Evolutionary conservation across 1,284 basidiomycete genomes (phyloP), one percentile per base, ranked within the genome.

Genomic region (Quambalaria eucalypti): DNA sequence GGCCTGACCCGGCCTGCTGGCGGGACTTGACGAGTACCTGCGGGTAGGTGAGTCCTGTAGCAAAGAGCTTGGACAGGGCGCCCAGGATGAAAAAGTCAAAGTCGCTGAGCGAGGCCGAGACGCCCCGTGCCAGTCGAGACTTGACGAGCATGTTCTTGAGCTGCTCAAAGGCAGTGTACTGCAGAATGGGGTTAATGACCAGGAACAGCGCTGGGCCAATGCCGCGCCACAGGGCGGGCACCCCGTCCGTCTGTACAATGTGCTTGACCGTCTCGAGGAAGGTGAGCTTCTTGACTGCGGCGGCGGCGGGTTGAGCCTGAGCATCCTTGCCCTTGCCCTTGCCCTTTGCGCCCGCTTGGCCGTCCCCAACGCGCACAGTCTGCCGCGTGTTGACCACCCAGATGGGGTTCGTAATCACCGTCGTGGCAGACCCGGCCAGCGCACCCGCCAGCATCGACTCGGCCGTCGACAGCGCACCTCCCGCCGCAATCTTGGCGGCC

Each of bases 101-200:
- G 57, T 75, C 73, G 42, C 58, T 51, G 33, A 75, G 66, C 14
- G 21, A 39, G 16, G 30, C 48, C 12, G 28, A 16, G 8, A 33
- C 50, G 8, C 55, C 55, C 28, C 44, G 8, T 21, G 50, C 50
- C 50, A 55, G 48, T 28, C 71, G 62, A 46, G 59, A 57, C 28
- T 66, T 66, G 55, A 75, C 63, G 1, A 73, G 55, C 61, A 64
- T 62, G 50, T 69, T 69, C 65, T 74, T 73, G 48, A 74, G 57
- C 56, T 73, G 71, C 56, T 75, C 73, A 46, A 73, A 75, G 8
- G 64, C 71, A 2, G 73, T 75, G 62, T 75, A 75, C 73, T 82
- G 82, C 40, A 98, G 81, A 31, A 99, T 88, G 7, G 95, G 95
- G 77, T 99, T 99, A 69, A 91, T 83, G 66, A 97, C 92, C 44